Base-by-base conservation (phyloP, 2,329 filamentous ascomycete species). In the Fusarium liriodendri region DNA sequence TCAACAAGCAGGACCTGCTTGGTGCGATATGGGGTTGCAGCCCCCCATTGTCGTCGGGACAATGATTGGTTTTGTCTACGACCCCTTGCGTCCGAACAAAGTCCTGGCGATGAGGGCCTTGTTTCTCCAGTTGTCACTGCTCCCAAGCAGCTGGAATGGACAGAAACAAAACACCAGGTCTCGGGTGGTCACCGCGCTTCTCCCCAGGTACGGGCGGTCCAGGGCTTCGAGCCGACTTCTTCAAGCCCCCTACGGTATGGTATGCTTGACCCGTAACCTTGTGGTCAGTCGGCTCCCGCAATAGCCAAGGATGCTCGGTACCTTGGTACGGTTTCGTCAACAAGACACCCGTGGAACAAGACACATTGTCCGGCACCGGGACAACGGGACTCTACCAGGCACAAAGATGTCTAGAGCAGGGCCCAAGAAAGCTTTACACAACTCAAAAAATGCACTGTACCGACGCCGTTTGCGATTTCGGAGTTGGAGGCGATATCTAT, bases 161-260 rank as follows among this genome's bases (percentile, higher is more conserved):
- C 45, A 52, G 50, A 71, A 74, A 59, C 67, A 71, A 62, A 69
- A 59, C 62, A 68, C 59, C 58, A 61, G 70, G 55, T 64, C 47
- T 61, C 37, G 29, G 50, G 69, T 74, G 69, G 69, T 57, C 65
- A 72, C 60, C 65, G 37, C 62, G 37, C 55, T 52, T 55, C 32
- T 54, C 37, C 37, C 42, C 38, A 64, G 60, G 37, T 50, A 73
- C 38, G 60, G 45, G 68, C 35, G 60, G 57, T 69, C 52, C 65
- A 58, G 57, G 62, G 38, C 35, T 70, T 72, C 69, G 69, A 74
- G 65, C 66, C 71, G 57, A 55, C 66, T 72, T 69, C 62, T 59
- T 68, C 58, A 40, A 59, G 58, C 60, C 37, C 33, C 61, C 55
- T 70, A 22, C 13, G 40, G 40, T 60, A 47, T 60, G 61, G 40